Percentiles rank a stretch among this genome's conserved stretches.
Evolutionary conservation across 768 basidiomycete species (phyloP).

Genomic region (Kwoniella botswanensis): DNA sequence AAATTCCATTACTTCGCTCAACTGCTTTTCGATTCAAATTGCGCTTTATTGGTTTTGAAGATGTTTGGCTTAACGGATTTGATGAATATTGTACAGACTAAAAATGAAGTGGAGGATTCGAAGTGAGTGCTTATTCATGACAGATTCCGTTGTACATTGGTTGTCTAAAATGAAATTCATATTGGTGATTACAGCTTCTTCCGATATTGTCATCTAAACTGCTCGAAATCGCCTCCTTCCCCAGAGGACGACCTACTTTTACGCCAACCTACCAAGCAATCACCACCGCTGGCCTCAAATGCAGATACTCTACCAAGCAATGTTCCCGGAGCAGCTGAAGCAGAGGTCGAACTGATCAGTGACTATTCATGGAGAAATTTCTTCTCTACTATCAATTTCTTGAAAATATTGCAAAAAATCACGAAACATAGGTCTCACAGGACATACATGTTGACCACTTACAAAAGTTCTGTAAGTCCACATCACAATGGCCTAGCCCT

Average conservation of each 20-base stretch:
- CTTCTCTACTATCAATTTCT: slow-evolving; percentile 94
- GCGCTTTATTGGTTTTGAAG: slow-evolving; percentile 87
- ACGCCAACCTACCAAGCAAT: slow-evolving; percentile 46
- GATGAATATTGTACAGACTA: slow-evolving; percentile 77
- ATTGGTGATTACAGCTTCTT: slow-evolving; percentile 73
- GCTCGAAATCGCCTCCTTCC: slow-evolving; percentile 66
- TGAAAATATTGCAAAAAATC: slow-evolving; percentile 96
- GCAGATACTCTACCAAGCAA: slow-evolving; percentile 5
- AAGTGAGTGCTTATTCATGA: slow-evolving; percentile 48
- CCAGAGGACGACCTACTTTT: slow-evolving; percentile 72
- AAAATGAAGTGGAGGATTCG: slow-evolving; percentile 68
- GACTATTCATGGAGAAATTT: slow-evolving; percentile 99
- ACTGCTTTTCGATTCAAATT: slow-evolving; percentile 91
- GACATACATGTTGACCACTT: slow-evolving; percentile 94
- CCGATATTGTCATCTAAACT: slow-evolving; percentile 83
- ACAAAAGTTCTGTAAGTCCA: slow-evolving; percentile 87
- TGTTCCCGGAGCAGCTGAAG: slow-evolving; percentile 61
- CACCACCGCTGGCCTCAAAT: slow-evolving; percentile 13
- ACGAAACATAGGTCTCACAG: slow-evolving; percentile 93
- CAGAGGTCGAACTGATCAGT: slow-evolving; percentile 88
- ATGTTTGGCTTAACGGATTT: slow-evolving; percentile 99
- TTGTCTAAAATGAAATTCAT: not conserved
- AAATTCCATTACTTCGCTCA: slow-evolving; percentile 99
- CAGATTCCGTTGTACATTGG: not conserved
- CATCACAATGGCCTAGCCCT: no score